Conservation (phyloP, 2,329 filamentous ascomycete genomes). For the Fusarium torreyae region DNA sequence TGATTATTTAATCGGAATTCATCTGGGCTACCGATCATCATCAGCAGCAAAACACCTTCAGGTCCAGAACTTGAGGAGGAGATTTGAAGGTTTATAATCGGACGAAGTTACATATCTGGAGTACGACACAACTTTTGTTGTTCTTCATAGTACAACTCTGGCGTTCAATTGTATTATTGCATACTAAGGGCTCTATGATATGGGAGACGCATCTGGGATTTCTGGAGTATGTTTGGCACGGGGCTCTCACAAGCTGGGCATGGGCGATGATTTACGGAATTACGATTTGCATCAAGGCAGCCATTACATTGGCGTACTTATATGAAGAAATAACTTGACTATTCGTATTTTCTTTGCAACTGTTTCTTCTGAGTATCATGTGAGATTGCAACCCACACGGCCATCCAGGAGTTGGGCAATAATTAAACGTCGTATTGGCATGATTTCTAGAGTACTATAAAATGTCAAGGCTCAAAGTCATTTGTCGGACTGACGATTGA, state of each 20-base stretch:
- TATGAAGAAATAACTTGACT: background rate
- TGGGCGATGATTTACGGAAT: conserved; percentile 9
- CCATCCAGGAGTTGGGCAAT: too few relatives aligned
- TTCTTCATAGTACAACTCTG: background rate
- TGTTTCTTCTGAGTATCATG: background rate
- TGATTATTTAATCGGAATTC: conserved; percentile 55
- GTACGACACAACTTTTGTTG: background rate
- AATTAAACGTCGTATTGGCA: too few relatives aligned
- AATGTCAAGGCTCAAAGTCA: too few relatives aligned
- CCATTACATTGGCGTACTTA: background rate
- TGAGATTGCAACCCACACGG: too few relatives aligned
- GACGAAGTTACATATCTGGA: too few relatives aligned
- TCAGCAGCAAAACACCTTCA: background rate
- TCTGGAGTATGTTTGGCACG: conserved; percentile 5
- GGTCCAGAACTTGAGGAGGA: background rate
- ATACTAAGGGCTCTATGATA: conserved; percentile 1
- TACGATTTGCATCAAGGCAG: background rate
- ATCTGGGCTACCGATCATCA: background rate
- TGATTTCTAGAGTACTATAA: too few relatives aligned
- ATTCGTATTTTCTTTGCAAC: background rate
- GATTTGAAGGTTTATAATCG: too few relatives aligned
- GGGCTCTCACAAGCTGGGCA: background rate
- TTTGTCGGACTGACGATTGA: too few relatives aligned
- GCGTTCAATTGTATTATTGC: conserved; percentile 2
- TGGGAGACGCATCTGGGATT: background rate